A percentile compares a stretch with the other conserved stretches of the same genome.
These are phyloP conservation scores for Suillus spraguei DNA, from an alignment of 768 basidiomycete species.

Conservation along the genomic window DNA sequence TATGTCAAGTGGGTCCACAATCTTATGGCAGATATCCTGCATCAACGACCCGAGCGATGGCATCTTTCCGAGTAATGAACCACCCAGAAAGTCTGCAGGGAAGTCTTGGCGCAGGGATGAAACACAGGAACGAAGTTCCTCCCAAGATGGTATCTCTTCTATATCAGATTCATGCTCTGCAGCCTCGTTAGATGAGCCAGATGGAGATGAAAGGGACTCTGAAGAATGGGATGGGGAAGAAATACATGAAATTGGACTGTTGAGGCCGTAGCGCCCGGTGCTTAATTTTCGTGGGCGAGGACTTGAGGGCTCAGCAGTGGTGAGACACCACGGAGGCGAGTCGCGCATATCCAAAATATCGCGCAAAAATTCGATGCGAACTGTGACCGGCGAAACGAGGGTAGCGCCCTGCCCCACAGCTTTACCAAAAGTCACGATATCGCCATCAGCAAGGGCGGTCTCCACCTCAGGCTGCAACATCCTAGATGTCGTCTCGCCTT, in stretches of 20 bases:
- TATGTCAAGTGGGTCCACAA: conserved; percentile 12
- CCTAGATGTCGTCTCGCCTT: conserved; percentile 49
- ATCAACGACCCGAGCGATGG: conserved; percentile 35
- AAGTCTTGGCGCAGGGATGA: conserved; percentile 19
- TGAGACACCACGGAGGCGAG: conserved; percentile 21
- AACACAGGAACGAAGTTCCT: conserved; percentile 17
- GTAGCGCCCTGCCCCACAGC: conserved; percentile 64
- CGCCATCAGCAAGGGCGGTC: conserved; percentile 62
- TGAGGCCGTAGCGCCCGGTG: conserved; percentile 68
- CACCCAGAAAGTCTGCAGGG: conserved; percentile 14
- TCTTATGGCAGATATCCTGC: conserved; percentile 27
- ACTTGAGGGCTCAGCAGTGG: conserved; percentile 30
- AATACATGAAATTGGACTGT: conserved; percentile 33
- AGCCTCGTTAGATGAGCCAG: conserved; percentile 39
- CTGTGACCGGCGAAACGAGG: conserved; percentile 64
- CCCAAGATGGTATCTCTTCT: conserved; percentile 43
- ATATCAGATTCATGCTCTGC: conserved; percentile 52
- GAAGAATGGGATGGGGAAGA: conserved; percentile 30
- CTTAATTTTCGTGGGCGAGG: conserved; percentile 35
- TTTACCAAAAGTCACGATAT: conserved; percentile 78
- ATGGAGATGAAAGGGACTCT: conserved; percentile 46
- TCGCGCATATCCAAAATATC: conserved; percentile 16
- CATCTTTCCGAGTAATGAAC: conserved; percentile 28
- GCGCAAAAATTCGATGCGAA: conserved; percentile 55
- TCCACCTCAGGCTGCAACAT: conserved; percentile 57